phyloP scores from a whole-genome alignment of 441 rosid genomes.

The Corymbia calophylla region DNA sequence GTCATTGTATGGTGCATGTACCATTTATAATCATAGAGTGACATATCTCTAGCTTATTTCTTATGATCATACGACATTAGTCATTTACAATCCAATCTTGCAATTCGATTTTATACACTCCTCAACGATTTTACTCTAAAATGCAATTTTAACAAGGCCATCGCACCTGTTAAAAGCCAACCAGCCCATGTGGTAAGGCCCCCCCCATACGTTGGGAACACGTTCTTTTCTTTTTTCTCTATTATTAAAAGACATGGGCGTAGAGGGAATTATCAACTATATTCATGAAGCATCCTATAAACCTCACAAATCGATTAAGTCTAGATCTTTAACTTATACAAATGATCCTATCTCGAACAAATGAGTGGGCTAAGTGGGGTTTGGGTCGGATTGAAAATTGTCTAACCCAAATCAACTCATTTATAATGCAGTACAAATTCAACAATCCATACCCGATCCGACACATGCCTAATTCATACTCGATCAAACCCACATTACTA shows the following conservation, averaged over 20 bases:
- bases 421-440: too few relatives aligned
- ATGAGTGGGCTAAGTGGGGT: neutral
- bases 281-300: neutral
- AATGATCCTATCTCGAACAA: neutral
- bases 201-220: neutral
- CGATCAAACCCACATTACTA: neutral
- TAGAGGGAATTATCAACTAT: neutral
- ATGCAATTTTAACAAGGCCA: neutral
- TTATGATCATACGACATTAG: neutral
- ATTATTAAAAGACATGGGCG: neutral
- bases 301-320: neutral
- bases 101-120: neutral
- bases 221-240: neutral
- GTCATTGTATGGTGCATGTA: neutral
- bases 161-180: neutral
- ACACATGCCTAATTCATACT: neutral
- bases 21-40: neutral
- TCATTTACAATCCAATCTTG: neutral
- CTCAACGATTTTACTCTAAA: neutral
- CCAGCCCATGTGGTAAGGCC: neutral
- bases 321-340: neutral
- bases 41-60: too few relatives aligned
- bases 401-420: neutral
- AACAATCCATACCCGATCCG: accelerated
- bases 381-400: neutral